phyloP scores from a whole-genome alignment of 805 yeast genomes.

The Wickerhamiella domercqiae region DNA sequence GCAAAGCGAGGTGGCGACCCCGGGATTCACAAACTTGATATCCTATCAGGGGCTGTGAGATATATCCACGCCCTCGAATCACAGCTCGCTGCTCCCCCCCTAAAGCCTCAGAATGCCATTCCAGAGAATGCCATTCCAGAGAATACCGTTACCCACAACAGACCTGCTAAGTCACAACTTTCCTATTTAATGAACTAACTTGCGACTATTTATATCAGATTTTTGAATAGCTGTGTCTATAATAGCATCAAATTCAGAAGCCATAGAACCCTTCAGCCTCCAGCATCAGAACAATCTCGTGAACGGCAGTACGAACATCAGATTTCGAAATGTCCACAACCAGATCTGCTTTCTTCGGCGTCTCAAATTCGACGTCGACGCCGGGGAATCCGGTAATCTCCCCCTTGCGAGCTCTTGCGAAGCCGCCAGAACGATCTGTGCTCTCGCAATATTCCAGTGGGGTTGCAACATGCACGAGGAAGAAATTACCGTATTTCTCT shows the following conservation, averaged over 20 bases:
- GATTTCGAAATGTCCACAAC: conserved; percentile 38
- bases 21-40: conserved; percentile 68
- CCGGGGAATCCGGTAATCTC: conserved; percentile 35
- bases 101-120: no score
- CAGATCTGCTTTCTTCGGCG: conserved; percentile 42
- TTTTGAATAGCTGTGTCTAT: background rate
- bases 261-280: conserved; percentile 74
- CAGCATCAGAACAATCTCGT: conserved; percentile 53
- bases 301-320: conserved; percentile 55
- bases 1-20: conserved; percentile 28
- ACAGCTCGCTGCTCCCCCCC: background rate
- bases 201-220: background rate
- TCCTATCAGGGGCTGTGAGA: conserved; percentile 69
- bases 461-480: conserved; percentile 37
- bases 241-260: background rate
- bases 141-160: no score
- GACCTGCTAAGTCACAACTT: conserved; percentile 3
- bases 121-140: no score
- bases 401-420: conserved; percentile 31
- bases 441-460: conserved; percentile 31
- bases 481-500: conserved; percentile 36
- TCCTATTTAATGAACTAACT: conserved; percentile 7
- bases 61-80: conserved; percentile 54
- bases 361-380: conserved; percentile 32
- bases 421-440: conserved; percentile 38